Conservation (phyloP, 441 rosid genomes). For the Croton laevigatus region DNA sequence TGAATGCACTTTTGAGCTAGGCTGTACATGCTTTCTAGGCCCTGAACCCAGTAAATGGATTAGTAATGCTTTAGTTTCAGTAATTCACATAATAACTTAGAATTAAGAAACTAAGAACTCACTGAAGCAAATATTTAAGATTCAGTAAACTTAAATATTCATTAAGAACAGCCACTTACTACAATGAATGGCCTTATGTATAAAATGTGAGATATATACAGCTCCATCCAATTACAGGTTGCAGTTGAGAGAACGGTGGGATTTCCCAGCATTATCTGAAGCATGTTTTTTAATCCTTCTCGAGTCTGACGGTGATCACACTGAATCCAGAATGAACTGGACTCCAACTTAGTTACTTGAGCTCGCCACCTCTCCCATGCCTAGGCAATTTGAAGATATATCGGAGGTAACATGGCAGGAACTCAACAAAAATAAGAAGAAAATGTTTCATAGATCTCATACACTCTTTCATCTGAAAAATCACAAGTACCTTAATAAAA, state of each 20-base stretch:
- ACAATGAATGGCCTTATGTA: slow-evolving; percentile 81
- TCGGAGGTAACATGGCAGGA: slow-evolving; percentile 11
- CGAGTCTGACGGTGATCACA: slow-evolving; percentile 75
- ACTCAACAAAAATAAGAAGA: not conserved
- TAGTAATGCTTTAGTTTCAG: slow-evolving; percentile 9
- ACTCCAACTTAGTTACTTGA: slow-evolving; percentile 76
- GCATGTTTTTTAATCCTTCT: slow-evolving; percentile 83
- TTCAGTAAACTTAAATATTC: not conserved
- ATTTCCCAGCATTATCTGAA: slow-evolving; percentile 85
- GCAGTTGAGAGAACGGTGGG: slow-evolving; percentile 45
- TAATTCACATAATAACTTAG: not conserved
- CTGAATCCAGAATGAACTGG: slow-evolving; percentile 83
- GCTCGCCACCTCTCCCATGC: slow-evolving; percentile 96
- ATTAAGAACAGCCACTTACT: slow-evolving; percentile 35
- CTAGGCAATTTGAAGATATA: slow-evolving; percentile 36
- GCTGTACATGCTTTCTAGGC: slow-evolving; percentile 81
- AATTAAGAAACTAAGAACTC: slow-evolving; percentile 3
- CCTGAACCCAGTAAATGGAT: slow-evolving; percentile 45
- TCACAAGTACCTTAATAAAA: slow-evolving; percentile 69
- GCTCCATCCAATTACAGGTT: slow-evolving; percentile 80
- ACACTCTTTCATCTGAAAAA: slow-evolving; percentile 13
- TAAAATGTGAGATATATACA: slow-evolving; percentile 69
- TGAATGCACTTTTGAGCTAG: slow-evolving; percentile 80
- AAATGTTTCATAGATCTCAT: not conserved
- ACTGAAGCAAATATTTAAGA: not conserved